A percentile compares a stretch with the other conserved stretches of the same genome.
Conservation (phyloP, 2,329 filamentous ascomycete genomes). For the Zasmidium angulare region DNA sequence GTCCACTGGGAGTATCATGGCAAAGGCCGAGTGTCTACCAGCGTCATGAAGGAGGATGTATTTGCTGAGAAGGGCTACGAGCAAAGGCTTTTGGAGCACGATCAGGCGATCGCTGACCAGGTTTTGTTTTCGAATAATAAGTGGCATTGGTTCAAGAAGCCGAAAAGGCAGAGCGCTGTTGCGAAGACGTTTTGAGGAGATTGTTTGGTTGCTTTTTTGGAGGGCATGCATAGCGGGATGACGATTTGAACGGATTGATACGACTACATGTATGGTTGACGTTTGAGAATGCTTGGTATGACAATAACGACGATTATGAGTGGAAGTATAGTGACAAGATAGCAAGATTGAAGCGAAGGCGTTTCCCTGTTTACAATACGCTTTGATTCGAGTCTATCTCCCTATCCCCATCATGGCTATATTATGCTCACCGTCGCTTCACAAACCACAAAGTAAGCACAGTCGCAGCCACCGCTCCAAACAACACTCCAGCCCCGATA, state of each 20-base stretch:
- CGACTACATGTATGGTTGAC: background rate
- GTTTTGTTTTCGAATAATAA: constrained; percentile 20
- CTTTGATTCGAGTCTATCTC: background rate
- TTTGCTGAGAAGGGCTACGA: constrained; percentile 24
- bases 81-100: constrained; percentile 19
- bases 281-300: background rate
- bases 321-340: background rate
- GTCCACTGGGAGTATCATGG: constrained; percentile 30
- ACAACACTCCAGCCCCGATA: background rate
- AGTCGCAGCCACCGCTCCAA: background rate
- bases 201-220: no score
- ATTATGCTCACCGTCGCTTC: background rate
- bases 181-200: constrained; percentile 21
- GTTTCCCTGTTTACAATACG: background rate
- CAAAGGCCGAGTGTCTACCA: constrained; percentile 5
- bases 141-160: constrained; percentile 22
- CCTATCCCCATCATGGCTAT: no score
- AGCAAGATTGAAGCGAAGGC: background rate
- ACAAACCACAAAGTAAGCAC: background rate
- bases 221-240: background rate
- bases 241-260: background rate
- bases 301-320: background rate
- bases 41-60: constrained; percentile 27
- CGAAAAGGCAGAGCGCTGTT: constrained; percentile 12
- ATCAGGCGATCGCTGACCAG: constrained; percentile 19